phyloP scores from a whole-genome alignment of 2,329 filamentous ascomycete species.

The Aspergillus sp. region DNA sequence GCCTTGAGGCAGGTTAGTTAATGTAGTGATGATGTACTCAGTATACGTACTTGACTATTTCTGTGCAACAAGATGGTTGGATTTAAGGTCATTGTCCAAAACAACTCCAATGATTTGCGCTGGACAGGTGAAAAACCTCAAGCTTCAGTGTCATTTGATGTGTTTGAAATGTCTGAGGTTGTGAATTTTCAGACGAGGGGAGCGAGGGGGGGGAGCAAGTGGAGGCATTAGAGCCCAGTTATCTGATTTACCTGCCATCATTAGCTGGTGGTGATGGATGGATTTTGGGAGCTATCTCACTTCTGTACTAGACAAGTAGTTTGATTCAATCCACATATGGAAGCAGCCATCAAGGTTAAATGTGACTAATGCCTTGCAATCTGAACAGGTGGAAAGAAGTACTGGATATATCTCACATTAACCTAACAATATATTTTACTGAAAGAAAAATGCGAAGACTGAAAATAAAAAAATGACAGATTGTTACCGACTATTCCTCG shows the following conservation, averaged over 20 bases:
- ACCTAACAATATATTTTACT: neutral
- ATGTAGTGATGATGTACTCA: neutral
- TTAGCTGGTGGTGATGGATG: neutral
- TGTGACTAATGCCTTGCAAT: neutral
- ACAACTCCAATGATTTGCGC: neutral
- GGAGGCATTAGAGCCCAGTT: neutral
- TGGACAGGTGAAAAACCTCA: neutral
- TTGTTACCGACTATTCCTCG: too few species aligned
- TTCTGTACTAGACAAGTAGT: neutral
- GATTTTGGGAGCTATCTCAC: neutral
- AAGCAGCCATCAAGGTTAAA: neutral
- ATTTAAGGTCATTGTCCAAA: neutral
- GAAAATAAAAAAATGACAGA: too few species aligned
- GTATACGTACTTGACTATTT: neutral
- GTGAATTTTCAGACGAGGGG: neutral
- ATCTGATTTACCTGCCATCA: neutral
- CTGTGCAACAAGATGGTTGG: neutral
- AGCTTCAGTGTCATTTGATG: neutral
- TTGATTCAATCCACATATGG: neutral
- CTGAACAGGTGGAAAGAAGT: neutral
- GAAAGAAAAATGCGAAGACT: too few species aligned
- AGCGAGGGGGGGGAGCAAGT: neutral
- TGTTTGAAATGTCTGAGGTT: neutral
- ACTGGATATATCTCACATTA: neutral
- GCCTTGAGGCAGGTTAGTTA: neutral